Evolutionary conservation across 768 basidiomycete genomes (phyloP).

Genomic region (Boletus coccyginus): DNA sequence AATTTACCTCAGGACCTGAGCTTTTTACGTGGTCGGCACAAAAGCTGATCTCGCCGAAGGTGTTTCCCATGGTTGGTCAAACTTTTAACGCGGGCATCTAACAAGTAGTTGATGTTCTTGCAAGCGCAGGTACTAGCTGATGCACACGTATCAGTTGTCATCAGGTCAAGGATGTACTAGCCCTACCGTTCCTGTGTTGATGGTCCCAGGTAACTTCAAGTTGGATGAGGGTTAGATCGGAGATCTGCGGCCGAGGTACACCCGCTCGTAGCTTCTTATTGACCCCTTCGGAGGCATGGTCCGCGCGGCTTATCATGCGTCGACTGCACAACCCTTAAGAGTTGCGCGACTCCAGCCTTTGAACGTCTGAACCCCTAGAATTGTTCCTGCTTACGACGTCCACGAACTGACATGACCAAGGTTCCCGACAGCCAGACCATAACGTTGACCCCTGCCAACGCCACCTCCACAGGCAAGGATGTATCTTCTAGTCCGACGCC

Average conservation of each 20-base stretch:
- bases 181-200: background rate
- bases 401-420: constrained; percentile 4
- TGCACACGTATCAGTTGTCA: background rate
- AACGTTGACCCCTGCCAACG: background rate
- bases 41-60: background rate
- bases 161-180: background rate
- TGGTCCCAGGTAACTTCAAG: too few species aligned
- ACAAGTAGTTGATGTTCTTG: background rate
- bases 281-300: background rate
- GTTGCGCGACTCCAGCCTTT: background rate
- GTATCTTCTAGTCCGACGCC: background rate
- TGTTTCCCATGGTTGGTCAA: background rate
- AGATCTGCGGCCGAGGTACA: constrained; percentile 5
- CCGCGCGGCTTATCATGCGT: background rate
- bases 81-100: background rate
- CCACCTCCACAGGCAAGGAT: background rate
- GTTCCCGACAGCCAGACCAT: background rate
- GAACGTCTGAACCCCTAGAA: background rate
- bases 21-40: background rate
- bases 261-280: background rate
- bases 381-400: background rate
- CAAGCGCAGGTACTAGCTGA: background rate
- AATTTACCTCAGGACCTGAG: background rate
- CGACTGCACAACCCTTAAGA: background rate
- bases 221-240: background rate